Conservation (phyloP, 140 eudicot genomes). For the Artemisia princeps region DNA sequence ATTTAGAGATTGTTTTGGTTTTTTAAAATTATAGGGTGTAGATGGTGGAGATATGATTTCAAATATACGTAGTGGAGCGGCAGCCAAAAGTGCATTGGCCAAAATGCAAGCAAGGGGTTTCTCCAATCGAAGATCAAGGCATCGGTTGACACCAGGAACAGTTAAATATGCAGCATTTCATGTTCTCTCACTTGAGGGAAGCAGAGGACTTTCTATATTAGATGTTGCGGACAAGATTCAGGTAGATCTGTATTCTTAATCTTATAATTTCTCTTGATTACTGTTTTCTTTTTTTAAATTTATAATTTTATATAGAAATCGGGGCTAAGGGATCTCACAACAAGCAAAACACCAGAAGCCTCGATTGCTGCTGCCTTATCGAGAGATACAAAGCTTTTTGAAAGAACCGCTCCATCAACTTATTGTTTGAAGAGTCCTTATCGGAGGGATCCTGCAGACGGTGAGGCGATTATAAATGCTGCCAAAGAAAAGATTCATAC, state of each 20-base stretch:
- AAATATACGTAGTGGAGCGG: slow-evolving; percentile 68
- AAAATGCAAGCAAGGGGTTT: slow-evolving; percentile 80
- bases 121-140: slow-evolving; percentile 77
- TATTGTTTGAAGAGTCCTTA: slow-evolving; percentile 76
- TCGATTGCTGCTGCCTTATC: slow-evolving; percentile 95
- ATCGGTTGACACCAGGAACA: slow-evolving; percentile 92
- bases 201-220: slow-evolving; percentile 67
- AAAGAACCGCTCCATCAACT: slow-evolving; percentile 95
- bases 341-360: slow-evolving; percentile 96
- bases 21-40: slow-evolving; percentile 47
- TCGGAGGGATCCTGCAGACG: slow-evolving; percentile 71
- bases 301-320: slow-evolving; percentile 44
- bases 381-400: slow-evolving; percentile 87
- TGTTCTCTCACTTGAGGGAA: slow-evolving; percentile 82
- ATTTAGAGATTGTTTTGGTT: not conserved
- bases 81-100: slow-evolving; percentile 79
- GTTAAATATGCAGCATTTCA: slow-evolving; percentile 92
- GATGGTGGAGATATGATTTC: slow-evolving; percentile 60
- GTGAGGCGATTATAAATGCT: slow-evolving; percentile 49
- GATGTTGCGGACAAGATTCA: slow-evolving; percentile 88
- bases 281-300: not conserved
- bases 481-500: slow-evolving; percentile 73
- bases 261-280: not conserved
- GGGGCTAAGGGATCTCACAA: slow-evolving; percentile 83
- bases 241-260: slow-evolving; percentile 31